phyloP scores from a whole-genome alignment of 306 rosid species.

The Gastrolobium villosum region DNA sequence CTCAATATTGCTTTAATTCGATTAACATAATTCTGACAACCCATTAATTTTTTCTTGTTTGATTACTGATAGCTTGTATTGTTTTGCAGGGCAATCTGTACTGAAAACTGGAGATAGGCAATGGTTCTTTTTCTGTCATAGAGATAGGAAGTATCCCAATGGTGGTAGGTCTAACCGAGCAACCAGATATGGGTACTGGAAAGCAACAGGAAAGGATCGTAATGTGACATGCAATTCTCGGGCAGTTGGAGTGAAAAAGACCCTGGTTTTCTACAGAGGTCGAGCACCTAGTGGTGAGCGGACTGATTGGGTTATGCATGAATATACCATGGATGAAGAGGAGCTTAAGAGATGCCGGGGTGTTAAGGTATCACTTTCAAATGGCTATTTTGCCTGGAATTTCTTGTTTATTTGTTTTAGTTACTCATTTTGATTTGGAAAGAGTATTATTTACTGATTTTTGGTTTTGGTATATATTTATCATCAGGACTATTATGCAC shows the following conservation, averaged over 20 bases:
- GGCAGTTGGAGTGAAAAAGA: conserved; percentile 86
- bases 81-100: conserved; percentile 70
- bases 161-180: conserved; percentile 88
- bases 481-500: conserved; percentile 85
- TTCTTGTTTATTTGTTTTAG: neutral
- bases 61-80: conserved; percentile 45
- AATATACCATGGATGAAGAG: conserved; percentile 87
- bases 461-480: conserved; percentile 33
- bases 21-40: neutral
- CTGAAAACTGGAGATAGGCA: conserved; percentile 88
- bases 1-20: neutral
- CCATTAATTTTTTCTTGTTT: conserved; percentile 17
- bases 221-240: conserved; percentile 68
- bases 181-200: conserved; percentile 92
- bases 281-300: conserved; percentile 87
- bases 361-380: conserved; percentile 66
- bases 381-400: conserved; percentile 17
- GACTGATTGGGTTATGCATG: conserved; percentile 99
- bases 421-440: neutral
- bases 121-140: conserved; percentile 92
- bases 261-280: conserved; percentile 85
- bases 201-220: conserved; percentile 93
- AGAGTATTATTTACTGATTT: conserved; percentile 25
- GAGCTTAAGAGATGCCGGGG: conserved; percentile 81
- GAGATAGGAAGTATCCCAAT: conserved; percentile 94